phyloP scores from a whole-genome alignment of 345 rosid species.

The Salix exigua region DNA sequence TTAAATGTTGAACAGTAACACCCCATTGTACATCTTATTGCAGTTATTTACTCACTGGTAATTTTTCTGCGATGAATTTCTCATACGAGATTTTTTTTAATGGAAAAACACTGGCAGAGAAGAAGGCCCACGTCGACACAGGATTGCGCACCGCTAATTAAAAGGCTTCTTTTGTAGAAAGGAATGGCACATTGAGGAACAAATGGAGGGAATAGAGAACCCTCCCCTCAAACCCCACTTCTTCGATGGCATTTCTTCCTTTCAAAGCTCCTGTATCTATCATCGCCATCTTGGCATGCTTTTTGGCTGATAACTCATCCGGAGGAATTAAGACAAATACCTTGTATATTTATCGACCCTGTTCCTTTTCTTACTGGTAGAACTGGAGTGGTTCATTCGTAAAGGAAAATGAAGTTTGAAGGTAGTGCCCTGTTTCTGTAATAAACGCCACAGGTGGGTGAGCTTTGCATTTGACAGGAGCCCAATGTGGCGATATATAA shows the following conservation, averaged over 20 bases:
- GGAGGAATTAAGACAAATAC: constrained; percentile 17
- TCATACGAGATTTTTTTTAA: neutral
- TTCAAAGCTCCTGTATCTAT: neutral
- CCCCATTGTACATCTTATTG: neutral
- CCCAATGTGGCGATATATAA: neutral
- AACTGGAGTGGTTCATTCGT: constrained; percentile 13
- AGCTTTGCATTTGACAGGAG: too few relatives aligned
- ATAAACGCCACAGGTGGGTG: too few relatives aligned
- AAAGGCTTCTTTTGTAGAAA: neutral
- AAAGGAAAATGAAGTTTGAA: neutral
- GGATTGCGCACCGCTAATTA: neutral
- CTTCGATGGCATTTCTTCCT: constrained; percentile 11
- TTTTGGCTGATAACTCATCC: neutral
- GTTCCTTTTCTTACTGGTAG: neutral
- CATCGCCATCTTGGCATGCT: neutral
- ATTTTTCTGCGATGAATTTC: neutral
- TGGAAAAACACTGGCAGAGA: neutral
- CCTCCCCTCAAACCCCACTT: constrained; percentile 13
- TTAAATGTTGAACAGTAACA: neutral
- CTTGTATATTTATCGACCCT: constrained; percentile 17
- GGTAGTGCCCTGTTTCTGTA: neutral
- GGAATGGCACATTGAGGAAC: neutral
- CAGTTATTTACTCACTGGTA: neutral
- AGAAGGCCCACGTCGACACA: neutral
- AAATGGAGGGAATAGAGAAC: neutral